Evolutionary conservation across 1,284 basidiomycete species (phyloP), one percentile per base, ranked within the genome.

Genomic region (Sanguinoderma infundibulare): DNA sequence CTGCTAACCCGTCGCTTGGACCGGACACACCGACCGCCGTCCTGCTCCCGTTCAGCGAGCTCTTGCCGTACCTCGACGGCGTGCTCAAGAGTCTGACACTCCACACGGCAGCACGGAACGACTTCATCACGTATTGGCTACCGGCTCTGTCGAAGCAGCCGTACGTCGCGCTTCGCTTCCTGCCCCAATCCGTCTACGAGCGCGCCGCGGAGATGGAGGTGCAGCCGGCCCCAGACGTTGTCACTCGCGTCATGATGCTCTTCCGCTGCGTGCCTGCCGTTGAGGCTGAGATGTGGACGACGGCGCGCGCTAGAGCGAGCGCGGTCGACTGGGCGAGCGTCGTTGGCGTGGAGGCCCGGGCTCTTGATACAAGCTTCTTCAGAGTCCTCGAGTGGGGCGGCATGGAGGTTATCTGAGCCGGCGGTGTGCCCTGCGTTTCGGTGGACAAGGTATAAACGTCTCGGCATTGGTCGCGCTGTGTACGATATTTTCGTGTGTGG

Each of bases 181-280:
- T 83, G 2, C 73, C 79, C 1, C 82, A 82, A 59, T 63, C 60
- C 0, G 72, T 72, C 20, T 83, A 80, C 67, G 77, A 77, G 57
- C 59, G 58, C 5, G 74, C 79, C 0, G 81, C 79, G 0, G 72
- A 70, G 2, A 69, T 83, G 32, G 65, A 67, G 5, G 64, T 83
- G 35, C 59, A 60, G 0, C 81, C 82, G 0, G 28, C 60, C 24
- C 82, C 82, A 12, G 79, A 81, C 57, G 72, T 79, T 24, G 70
- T 79, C 7, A 79, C 75, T 0, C 76, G 81, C 5, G 72, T 83
- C 4, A 82, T 82, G 63, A 79, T 83, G 77, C 67, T 83, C 7
- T 82, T 81, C 72, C 69, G 71, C 22, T 78, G 77, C 8, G 69
- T 82, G 3, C 36, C 62, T 2, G 64, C 71, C 22, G 64, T 61